Conservation (phyloP, 2,329 filamentous ascomycete species). For the Scopulariopsis brevicaulis region DNA sequence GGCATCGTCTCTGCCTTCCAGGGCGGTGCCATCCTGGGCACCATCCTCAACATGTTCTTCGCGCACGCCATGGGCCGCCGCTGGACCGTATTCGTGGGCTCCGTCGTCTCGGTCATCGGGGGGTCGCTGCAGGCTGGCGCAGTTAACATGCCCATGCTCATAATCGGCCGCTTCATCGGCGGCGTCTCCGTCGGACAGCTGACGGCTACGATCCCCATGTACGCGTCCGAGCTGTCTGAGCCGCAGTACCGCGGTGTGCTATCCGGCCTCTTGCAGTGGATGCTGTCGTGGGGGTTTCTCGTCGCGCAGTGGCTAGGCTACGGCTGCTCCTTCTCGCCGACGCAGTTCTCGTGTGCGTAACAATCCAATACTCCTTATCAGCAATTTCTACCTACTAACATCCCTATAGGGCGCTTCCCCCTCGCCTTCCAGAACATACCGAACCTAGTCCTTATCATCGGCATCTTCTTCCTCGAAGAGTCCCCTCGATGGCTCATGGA, state of each 20-base stretch:
- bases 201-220: constrained; percentile 32
- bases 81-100: constrained; percentile 16
- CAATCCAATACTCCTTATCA: background rate
- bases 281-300: constrained; percentile 28
- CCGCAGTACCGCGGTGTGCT: constrained; percentile 24
- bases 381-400: background rate
- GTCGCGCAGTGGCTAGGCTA: constrained; percentile 23
- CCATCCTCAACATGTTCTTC: constrained; percentile 15
- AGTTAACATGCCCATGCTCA: constrained; percentile 25
- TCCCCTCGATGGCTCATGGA: constrained; percentile 51
- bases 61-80: constrained; percentile 19
- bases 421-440: constrained; percentile 14
- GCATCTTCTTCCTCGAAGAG: constrained; percentile 31
- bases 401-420: constrained; percentile 14
- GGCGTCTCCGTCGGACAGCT: constrained; percentile 34
- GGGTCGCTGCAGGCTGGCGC: constrained; percentile 18
- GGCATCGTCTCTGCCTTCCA: constrained; percentile 16
- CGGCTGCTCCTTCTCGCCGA: constrained; percentile 15
- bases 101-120: constrained; percentile 16
- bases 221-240: constrained; percentile 28
- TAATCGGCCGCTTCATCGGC: constrained; percentile 35
- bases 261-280: constrained; percentile 29
- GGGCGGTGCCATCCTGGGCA: constrained; percentile 14
- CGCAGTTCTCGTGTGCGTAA: constrained; percentile 16
- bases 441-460: constrained; percentile 10